These are phyloP conservation scores for Thyridium curvatum DNA, from an alignment of 2,329 filamentous ascomycete species.

Conservation along the genomic window DNA sequence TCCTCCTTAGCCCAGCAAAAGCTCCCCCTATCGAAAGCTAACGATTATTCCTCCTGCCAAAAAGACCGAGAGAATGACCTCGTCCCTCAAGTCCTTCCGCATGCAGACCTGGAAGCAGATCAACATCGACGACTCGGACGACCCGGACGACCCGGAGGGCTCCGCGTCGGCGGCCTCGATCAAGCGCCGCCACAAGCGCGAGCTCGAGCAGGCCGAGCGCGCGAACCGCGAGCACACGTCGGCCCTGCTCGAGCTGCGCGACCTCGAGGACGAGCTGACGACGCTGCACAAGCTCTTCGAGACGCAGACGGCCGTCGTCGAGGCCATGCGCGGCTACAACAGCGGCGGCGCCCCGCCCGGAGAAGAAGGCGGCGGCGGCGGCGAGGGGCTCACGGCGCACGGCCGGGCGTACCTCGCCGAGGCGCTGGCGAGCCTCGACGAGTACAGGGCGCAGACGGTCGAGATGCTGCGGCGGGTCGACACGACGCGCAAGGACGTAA, in stretches of 20 bases:
- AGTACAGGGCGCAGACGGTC: slow-evolving; percentile 45
- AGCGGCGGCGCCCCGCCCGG: slow-evolving; percentile 21
- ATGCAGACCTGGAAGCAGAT: slow-evolving; percentile 45
- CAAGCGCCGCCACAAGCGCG: slow-evolving; percentile 33
- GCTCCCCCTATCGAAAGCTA: neutral
- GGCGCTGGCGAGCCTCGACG: slow-evolving; percentile 44
- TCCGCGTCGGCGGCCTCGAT: slow-evolving; percentile 26
- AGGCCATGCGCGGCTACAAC: slow-evolving; percentile 39
- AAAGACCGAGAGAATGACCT: slow-evolving; percentile 56
- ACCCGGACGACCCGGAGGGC: slow-evolving; percentile 1
- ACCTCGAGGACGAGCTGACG: slow-evolving; percentile 57
- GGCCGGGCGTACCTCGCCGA: slow-evolving; percentile 46
- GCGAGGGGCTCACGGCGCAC: slow-evolving; percentile 31
- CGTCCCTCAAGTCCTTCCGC: slow-evolving; percentile 55
- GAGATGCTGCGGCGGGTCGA: slow-evolving; percentile 56
- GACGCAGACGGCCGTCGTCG: slow-evolving; percentile 45
- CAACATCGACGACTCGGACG: slow-evolving; percentile 16
- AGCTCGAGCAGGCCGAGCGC: slow-evolving; percentile 38
- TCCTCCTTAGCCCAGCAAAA: neutral
- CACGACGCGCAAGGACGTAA: slow-evolving; percentile 48
- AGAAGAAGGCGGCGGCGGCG: slow-evolving; percentile 39
- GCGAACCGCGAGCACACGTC: slow-evolving; percentile 59
- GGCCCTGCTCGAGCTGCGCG: slow-evolving; percentile 54
- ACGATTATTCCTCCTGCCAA: slow-evolving; percentile 3
- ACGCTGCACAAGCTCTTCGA: slow-evolving; percentile 52